phyloP scores from a whole-genome alignment of 2,329 filamentous ascomycete genomes.

The Cyanodermella asteris region DNA sequence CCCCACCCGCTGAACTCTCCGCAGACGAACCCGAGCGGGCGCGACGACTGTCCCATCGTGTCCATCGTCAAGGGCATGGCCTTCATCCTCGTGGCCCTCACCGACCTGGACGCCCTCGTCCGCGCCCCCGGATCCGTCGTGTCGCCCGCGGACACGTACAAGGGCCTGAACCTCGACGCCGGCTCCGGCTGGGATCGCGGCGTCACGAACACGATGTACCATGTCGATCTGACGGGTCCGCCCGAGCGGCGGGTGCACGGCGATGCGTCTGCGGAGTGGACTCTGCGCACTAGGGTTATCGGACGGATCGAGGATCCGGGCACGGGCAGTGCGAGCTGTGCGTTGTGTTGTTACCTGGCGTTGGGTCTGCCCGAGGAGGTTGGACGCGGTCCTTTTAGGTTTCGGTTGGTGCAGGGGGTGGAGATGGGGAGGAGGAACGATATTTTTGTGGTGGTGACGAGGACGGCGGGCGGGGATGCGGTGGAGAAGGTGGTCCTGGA shows the following conservation, averaged over 20 bases:
- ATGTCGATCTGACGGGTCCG: conserved; percentile 6
- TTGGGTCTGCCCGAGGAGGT: conserved; percentile 18
- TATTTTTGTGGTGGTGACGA: conserved; percentile 23
- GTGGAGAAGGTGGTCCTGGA: conserved; percentile 21
- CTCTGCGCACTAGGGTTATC: conserved; percentile 12
- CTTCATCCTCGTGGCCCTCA: conserved; percentile 14
- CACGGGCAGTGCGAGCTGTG: conserved; percentile 28
- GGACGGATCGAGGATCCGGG: conserved; percentile 25
- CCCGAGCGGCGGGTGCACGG: no score
- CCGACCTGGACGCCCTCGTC: conserved; percentile 9
- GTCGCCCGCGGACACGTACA: neutral
- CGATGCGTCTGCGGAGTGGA: conserved; percentile 9
- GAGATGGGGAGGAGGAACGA: conserved; percentile 30
- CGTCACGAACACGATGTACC: conserved; percentile 7
- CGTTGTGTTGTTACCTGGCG: conserved; percentile 22
- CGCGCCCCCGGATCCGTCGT: conserved; percentile 1
- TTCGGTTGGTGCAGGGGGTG: conserved; percentile 25
- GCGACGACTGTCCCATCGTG: conserved; percentile 24
- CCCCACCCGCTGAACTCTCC: no score
- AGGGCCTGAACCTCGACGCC: conserved; percentile 6
- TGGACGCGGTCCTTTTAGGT: conserved; percentile 15
- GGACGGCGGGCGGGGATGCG: conserved; percentile 14
- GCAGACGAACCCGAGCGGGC: no score
- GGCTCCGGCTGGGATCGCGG: conserved; percentile 7
- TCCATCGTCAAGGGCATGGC: conserved; percentile 55